Evolutionary conservation across 805 yeast species (phyloP), one percentile per base, ranked within the genome.

Genomic region (Cyberlindnera mycetangii): DNA sequence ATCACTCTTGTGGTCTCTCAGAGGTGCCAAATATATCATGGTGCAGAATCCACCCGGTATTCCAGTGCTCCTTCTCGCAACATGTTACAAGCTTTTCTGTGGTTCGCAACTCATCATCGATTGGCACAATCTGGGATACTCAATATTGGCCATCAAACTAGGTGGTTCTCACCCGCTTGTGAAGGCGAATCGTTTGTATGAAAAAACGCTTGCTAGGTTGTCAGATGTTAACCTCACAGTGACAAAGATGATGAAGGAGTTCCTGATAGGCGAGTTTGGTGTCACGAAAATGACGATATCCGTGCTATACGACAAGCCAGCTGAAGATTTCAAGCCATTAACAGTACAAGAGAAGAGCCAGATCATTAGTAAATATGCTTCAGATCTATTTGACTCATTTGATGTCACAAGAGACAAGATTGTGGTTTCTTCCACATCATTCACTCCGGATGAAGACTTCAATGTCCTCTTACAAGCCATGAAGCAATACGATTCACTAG

Each of bases 361-460:
- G 2, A 62, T 62, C 24, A 64, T 76, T 21, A 60, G 75, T 1
- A 58, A 65, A 32, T 56, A 63, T 14, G 70, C 70, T 37, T 41
- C 59, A 4, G 61, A 54, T 1, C 47, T 74, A 1, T 69, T 72
- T 45, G 45, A 54, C 8, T 61, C 60, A 15, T 68, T 68, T 38
- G 63, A 70, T 48, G 49, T 62, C 7, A 42, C 52, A 0, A 60
- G 52, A 4, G 85, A 82, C 56, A 80, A 80, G 51, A 70, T 92
- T n/a, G 53, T 93, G 12, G 79, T 92, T 4, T 83, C 92, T 0
- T 84, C 97, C 0, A 92, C 99, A 0, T 89, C 97, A 1, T 93
- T 89, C 61, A 92, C 99, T 0, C 93, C 95, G 1, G 99, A 93
- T 64, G 99, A 93, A 64, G 96, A 93, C 61, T 79, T 93, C 44